Conservation (phyloP, 2,329 filamentous ascomycete genomes). For the Sclerotinia borealis region DNA sequence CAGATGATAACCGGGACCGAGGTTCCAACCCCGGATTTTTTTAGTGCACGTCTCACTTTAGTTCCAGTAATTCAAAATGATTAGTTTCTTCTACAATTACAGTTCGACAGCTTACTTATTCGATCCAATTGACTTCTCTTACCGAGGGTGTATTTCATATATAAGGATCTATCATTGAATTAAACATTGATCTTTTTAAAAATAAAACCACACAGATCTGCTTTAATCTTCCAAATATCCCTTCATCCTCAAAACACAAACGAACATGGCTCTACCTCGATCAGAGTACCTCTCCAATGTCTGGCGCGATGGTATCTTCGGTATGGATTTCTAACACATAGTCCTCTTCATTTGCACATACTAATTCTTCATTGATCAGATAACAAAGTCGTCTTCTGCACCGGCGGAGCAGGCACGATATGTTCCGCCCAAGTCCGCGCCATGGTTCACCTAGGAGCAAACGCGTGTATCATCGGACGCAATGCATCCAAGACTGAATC, state of each 20-base stretch:
- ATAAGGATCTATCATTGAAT: too few relatives aligned
- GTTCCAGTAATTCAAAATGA: neutral
- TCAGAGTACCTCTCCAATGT: conserved; percentile 73
- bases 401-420: conserved; percentile 87
- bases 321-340: conserved; percentile 40
- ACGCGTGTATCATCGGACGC: conserved; percentile 90
- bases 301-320: conserved; percentile 84
- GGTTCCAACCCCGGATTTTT: neutral
- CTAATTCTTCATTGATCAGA: conserved; percentile 42
- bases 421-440: conserved; percentile 92
- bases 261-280: conserved; percentile 45
- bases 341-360: neutral
- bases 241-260: neutral
- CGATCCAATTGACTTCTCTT: neutral
- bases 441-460: conserved; percentile 81
- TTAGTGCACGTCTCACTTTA: neutral
- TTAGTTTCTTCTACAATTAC: too few relatives aligned
- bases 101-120: neutral
- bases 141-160: neutral
- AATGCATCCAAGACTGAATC: conserved; percentile 81
- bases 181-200: neutral
- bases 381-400: conserved; percentile 88
- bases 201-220: neutral
- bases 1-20: neutral
- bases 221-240: too few relatives aligned